Evolutionary conservation across 495 filamentous ascomycete species (phyloP).

Genomic region (Penicillium odoratum): DNA sequence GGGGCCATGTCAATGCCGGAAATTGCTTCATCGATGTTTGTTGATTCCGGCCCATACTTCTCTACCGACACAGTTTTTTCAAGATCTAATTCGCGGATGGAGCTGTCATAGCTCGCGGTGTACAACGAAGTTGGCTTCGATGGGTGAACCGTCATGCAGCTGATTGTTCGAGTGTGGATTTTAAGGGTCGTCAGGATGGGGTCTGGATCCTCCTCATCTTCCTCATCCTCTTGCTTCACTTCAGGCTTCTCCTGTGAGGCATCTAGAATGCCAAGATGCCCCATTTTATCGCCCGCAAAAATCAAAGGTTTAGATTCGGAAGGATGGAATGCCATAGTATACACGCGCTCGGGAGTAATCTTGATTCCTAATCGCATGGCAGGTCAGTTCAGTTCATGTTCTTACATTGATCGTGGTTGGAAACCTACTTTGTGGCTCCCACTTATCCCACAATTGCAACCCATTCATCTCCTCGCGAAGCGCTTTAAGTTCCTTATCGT

Average conservation of each 20-base stretch:
- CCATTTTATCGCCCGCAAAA: conserved; percentile 96
- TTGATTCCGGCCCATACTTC: conserved; percentile 70
- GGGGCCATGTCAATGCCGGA: conserved; percentile 77
- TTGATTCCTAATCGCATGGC: conserved; percentile 69
- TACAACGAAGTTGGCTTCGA: conserved; percentile 68
- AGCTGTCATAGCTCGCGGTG: conserved; percentile 92
- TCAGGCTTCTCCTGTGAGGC: conserved; percentile 67
- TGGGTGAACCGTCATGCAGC: conserved; percentile 74
- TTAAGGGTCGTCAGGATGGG: conserved; percentile 85
- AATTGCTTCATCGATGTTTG: conserved; percentile 70
- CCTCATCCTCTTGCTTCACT: conserved; percentile 62
- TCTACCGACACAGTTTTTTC: conserved; percentile 74
- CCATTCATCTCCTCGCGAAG: conserved; percentile 79
- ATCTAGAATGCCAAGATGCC: conserved; percentile 91
- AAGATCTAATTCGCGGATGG: conserved; percentile 84
- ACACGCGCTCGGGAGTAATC: conserved; percentile 86
- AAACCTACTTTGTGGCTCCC: conserved; percentile 68
- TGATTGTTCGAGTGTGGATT: conserved; percentile 85
- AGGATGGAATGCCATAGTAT: conserved; percentile 87
- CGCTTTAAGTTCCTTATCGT: conserved; percentile 71
- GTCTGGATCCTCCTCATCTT: conserved; percentile 50
- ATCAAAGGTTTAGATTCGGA: conserved; percentile 79
- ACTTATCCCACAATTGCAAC: conserved; percentile 74
- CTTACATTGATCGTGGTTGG: not conserved
- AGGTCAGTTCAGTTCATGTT: not conserved